Evolutionary conservation across 2,329 filamentous ascomycete species (phyloP), one percentile per base, ranked within the genome.

Genomic region (Aspergillus fijiensis): DNA sequence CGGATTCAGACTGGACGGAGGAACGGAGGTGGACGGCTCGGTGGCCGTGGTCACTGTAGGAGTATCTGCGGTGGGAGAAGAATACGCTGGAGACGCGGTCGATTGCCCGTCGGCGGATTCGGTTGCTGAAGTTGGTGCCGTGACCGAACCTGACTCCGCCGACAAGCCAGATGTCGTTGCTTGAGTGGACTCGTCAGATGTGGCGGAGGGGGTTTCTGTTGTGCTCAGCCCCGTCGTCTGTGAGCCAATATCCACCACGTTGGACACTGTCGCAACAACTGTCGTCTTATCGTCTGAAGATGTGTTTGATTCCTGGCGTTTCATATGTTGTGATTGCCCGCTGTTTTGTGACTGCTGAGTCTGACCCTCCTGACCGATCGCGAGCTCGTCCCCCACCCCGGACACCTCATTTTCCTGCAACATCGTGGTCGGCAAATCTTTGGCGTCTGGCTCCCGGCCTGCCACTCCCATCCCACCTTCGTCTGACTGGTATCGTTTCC

Each of bases 31-130:
- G 25, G 52, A 48, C 16, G 53, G 42, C 29, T 49, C 53, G 23
- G 39, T 19, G 11, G 53, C 48, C 21, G 56, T 58, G 4, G 64
- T 64, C 35, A 39, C 52, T 27, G 60, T 49, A 7, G 63, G 55
- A 23, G 58, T 61, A 39, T 59, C 60, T 12, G 61, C 53, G 4
- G 64, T 59, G 11, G 48, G 53, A 23, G 60, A 63, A 48, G 56
- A 29, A 49, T 52, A 60, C 19, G 29, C 61, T 14, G 63, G 59
- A 12, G 57, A 61, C 11, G 64, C 54, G 23, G 49, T 50, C 11
- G 48, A 21, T 12, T 39, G 39, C 45, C 39, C 33, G 21, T 57
- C 51, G 11, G 55, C 6, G 29, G 58, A 49, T 19, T 58, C 49
- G 1, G 57, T 51, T 11, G 57, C 62, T 39, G 63, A 42, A 29